These are phyloP conservation scores for Aspergillus eucalypticola DNA, from an alignment of 2,329 filamentous ascomycete genomes.

Conservation along the genomic window DNA sequence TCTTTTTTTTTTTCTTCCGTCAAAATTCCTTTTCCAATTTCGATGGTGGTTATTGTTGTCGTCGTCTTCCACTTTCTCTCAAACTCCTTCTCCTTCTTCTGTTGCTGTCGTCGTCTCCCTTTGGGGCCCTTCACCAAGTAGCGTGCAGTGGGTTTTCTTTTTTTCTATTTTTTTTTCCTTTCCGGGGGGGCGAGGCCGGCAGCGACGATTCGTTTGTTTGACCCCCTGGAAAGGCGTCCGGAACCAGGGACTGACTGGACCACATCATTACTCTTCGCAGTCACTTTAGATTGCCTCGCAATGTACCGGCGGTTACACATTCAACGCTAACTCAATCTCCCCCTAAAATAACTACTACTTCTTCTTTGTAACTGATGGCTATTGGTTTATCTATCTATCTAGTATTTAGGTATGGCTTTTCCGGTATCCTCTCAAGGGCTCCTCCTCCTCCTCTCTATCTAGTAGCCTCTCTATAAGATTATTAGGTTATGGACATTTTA, in stretches of 20 bases:
- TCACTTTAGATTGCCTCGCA: background rate
- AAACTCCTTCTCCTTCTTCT: background rate
- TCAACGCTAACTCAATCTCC: background rate
- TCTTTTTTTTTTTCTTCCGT: slow-evolving; percentile 5
- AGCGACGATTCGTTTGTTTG: slow-evolving; percentile 17
- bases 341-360: no score
- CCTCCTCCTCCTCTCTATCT: no score
- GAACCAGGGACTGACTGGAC: slow-evolving; percentile 15
- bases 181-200: slow-evolving; percentile 12
- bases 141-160: slow-evolving; percentile 12
- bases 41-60: no score
- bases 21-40: background rate
- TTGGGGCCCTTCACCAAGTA: slow-evolving; percentile 3
- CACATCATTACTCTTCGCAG: background rate
- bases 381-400: no score
- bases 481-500: background rate
- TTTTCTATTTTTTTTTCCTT: background rate
- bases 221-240: slow-evolving; percentile 25
- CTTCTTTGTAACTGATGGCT: no score
- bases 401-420: no score
- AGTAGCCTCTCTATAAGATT: no score
- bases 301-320: background rate
- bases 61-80: background rate
- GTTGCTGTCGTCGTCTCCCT: background rate
- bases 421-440: no score